Evolutionary conservation across 805 yeast species (phyloP), one percentile per base, ranked within the genome.

Genomic region (Ascoidea rubescens): DNA sequence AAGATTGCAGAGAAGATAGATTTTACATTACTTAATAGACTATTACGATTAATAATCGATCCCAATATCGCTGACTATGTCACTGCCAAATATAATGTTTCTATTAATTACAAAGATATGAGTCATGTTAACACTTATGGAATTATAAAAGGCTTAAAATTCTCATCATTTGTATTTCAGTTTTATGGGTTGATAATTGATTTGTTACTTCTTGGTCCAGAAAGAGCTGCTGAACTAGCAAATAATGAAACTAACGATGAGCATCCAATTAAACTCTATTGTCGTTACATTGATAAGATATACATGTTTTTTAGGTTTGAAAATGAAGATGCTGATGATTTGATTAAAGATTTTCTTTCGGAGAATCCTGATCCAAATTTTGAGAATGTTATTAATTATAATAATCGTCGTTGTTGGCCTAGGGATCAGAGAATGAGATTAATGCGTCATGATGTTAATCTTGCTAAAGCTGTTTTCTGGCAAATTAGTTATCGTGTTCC

Each of bases 361-460:
- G 96, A 87, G 59, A 85, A 87, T 60, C 96, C 96, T 0, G 96
- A 90, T 68, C 96, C 96, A 0, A 87, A 90, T 62, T 87, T 86
- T 65, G 96, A 86, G 60, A 85, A 83, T 58, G 81, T 83, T 5
- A 79, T 85, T 43, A 95, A 95, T 0, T 91, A 89, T 65, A 86
- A 85, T 60, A 91, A 88, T 58, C 84, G 85, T 58, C 80, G 81
- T 50, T 89, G 97, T 62, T 93, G 99, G 99, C 96, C 99, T 3
- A 71, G 86, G 48, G 98, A 93, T 63, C 71, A 82, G 21, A 77
- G 97, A 54, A 93, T 93, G 98, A 78, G 88, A 57, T 67, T 93
- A 50, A 82, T 90, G 80, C 74, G 96, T 47, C 84, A 82, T 54
- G 99, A 93, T 67, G 97, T 91, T 4, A 86, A 88, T 58, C 71